Percentiles rank a stretch among this genome's conserved stretches.
phyloP scores from a whole-genome alignment of 345 rosid genomes.

The Hypericum perforatum region DNA sequence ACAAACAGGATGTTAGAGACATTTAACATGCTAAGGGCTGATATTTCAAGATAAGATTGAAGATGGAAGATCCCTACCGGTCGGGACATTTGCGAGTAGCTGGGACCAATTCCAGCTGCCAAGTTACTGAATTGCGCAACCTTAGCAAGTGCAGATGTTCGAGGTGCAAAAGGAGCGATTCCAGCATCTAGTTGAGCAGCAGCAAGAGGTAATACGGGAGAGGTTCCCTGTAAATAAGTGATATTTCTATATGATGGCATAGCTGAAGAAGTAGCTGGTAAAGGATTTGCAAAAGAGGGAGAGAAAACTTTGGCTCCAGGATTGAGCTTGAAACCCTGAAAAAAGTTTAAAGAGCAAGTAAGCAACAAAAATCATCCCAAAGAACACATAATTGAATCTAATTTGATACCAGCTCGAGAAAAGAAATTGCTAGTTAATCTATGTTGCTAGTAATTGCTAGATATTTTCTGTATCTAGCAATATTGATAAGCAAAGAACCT shows the following conservation, averaged over 20 bases:
- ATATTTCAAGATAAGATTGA: background rate
- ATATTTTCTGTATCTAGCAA: background rate
- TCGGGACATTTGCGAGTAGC: slow-evolving; percentile 38
- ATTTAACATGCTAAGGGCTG: slow-evolving; percentile 1
- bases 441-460: too few relatives aligned
- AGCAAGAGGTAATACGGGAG: slow-evolving; percentile 38
- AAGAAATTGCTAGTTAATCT: too few relatives aligned
- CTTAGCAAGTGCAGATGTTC: slow-evolving; percentile 42
- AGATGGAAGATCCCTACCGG: slow-evolving; percentile 36
- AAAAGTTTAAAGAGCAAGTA: slow-evolving; percentile 2
- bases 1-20: slow-evolving; percentile 9
- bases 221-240: slow-evolving; percentile 41
- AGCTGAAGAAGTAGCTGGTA: slow-evolving; percentile 36
- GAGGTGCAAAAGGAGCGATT: slow-evolving; percentile 39
- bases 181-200: slow-evolving; percentile 47
- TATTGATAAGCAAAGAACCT: background rate
- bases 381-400: background rate
- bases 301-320: slow-evolving; percentile 71
- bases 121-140: slow-evolving; percentile 41
- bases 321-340: slow-evolving; percentile 82
- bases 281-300: slow-evolving; percentile 47
- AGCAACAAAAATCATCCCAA: slow-evolving; percentile 1
- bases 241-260: slow-evolving; percentile 36
- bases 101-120: slow-evolving; percentile 36
- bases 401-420: background rate